Evolutionary conservation across 371 early-diverging fungal species (phyloP).

Genomic region (Mucor irregularis): DNA sequence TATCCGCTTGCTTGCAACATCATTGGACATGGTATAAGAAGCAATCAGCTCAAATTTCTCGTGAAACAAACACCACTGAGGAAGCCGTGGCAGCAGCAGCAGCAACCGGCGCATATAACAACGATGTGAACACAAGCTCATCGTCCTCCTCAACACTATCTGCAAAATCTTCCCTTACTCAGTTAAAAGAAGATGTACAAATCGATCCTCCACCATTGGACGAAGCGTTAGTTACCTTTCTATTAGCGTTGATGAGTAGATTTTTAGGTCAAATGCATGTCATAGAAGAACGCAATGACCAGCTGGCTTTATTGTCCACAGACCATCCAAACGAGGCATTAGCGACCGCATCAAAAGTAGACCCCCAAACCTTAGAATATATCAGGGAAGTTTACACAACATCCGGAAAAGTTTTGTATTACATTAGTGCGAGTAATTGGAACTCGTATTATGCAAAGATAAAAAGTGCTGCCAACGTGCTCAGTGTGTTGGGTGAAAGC

Average conservation of each 20-base stretch:
- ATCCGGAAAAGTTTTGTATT: slow-evolving; percentile 74
- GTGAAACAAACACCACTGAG: slow-evolving; percentile 10
- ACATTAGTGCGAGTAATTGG: slow-evolving; percentile 84
- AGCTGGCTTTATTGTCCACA: slow-evolving; percentile 29
- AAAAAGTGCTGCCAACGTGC: slow-evolving; percentile 26
- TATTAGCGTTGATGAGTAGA: slow-evolving; percentile 60
- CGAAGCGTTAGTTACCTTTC: slow-evolving; percentile 65
- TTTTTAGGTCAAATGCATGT: slow-evolving; percentile 57
- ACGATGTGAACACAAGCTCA: not conserved
- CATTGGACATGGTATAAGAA: slow-evolving; percentile 70
- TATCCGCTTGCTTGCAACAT: slow-evolving; percentile 73
- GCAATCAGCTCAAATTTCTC: slow-evolving; percentile 20
- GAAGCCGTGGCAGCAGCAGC: slow-evolving; percentile 25
- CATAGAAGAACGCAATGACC: slow-evolving; percentile 51
- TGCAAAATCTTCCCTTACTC: not conserved
- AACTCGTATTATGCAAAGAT: slow-evolving; percentile 66
- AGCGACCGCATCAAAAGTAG: slow-evolving; percentile 23
- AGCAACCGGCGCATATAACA: slow-evolving; percentile 15
- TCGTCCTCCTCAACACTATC: slow-evolving; percentile 1
- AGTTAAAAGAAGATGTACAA: not conserved
- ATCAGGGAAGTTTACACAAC: slow-evolving; percentile 56
- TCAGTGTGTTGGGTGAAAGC: slow-evolving; percentile 25
- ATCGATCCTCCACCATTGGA: slow-evolving; percentile 78
- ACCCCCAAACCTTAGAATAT: slow-evolving; percentile 34
- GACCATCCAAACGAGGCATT: slow-evolving; percentile 32